These are phyloP conservation scores for Penicillium occitanis DNA, from an alignment of 2,329 filamentous ascomycete genomes.

Conservation along the genomic window DNA sequence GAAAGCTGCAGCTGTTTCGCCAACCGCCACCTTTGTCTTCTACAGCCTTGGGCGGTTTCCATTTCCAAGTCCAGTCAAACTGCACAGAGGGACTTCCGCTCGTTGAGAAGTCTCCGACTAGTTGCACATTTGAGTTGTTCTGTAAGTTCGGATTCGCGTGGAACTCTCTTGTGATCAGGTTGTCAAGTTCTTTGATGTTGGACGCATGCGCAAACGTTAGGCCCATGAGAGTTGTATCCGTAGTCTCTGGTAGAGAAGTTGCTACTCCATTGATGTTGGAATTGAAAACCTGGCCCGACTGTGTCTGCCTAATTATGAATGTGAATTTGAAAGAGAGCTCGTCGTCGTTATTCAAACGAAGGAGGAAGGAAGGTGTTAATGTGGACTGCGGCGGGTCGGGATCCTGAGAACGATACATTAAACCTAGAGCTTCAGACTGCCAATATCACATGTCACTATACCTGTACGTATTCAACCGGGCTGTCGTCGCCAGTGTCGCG, in stretches of 20 bases:
- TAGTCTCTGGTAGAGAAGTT: constrained; percentile 50
- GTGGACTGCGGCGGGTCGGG: constrained; percentile 60
- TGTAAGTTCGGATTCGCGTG: constrained; percentile 96
- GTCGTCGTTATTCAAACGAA: constrained; percentile 86
- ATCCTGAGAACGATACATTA: constrained; percentile 59
- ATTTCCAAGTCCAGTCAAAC: constrained; percentile 96
- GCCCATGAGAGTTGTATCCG: constrained; percentile 79
- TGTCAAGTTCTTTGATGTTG: constrained; percentile 83
- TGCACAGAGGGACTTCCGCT: constrained; percentile 78
- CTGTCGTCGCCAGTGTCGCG: constrained; percentile 71
- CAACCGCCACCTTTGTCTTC: constrained; percentile 89
- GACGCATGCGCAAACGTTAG: constrained; percentile 91
- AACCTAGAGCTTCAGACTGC: constrained; percentile 1
- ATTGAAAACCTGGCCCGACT: constrained; percentile 52
- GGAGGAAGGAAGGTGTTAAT: constrained; percentile 67
- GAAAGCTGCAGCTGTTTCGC: constrained; percentile 95
- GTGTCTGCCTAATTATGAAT: constrained; percentile 68
- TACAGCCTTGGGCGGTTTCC: constrained; percentile 78
- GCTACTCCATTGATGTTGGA: constrained; percentile 52
- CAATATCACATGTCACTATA: constrained; percentile 41
- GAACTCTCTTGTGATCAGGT: constrained; percentile 90
- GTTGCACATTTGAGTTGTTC: constrained; percentile 92
- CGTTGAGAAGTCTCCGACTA: constrained; percentile 90
- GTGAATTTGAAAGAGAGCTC: constrained; percentile 92
- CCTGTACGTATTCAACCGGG: constrained; percentile 89